Evolutionary conservation across 73 alveolate genomes (phyloP), one percentile per base, ranked within the genome.

Genomic region (Tetrahymena elliotti): DNA sequence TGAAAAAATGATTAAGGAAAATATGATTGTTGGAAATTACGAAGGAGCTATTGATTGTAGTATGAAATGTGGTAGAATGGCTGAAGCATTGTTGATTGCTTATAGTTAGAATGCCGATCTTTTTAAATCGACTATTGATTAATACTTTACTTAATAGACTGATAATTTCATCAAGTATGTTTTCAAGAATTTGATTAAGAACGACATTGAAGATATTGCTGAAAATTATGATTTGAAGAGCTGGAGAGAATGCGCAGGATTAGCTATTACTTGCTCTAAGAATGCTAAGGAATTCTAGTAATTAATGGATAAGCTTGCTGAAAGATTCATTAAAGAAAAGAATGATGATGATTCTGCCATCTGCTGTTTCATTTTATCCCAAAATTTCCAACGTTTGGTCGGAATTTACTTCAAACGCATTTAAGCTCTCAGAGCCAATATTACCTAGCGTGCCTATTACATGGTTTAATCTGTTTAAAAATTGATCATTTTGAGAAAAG

Each of bases 41-140:
- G 99, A 98, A 96, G 99, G 99, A 93, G 99, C 99, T 16, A 98
- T 98, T 37, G 99, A 98, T 94, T 97, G 99, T 83, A 98, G 99
- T 37, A 92, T 99, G 83, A 98, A 98, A 97, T 97, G 99, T 93
- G 99, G 99, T 92, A 98, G 99, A 95, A 52, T 97, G 34, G 98
- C 99, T 41, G 99, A 99, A 95, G 99, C 99, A 0, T 96, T 98
- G 33, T 94, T 99, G 95, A 96, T 98, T 47, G 99, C 99, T 34
- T 95, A 96, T 35, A 97, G 99, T 12, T 97, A 98, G 52, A 98
- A 99, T 35, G 96, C 97, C 35, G 99, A 98, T 68, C 93, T 98
- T 36, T 98, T 99, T 93, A 97, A 98, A 94, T 97, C 96, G 93
- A 97, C 99, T 10, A 98, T 97, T 95, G 99, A 97, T 93, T 97